These are phyloP conservation scores for Viola odorata DNA, from an alignment of 345 rosid genomes.

Conservation along the genomic window DNA sequence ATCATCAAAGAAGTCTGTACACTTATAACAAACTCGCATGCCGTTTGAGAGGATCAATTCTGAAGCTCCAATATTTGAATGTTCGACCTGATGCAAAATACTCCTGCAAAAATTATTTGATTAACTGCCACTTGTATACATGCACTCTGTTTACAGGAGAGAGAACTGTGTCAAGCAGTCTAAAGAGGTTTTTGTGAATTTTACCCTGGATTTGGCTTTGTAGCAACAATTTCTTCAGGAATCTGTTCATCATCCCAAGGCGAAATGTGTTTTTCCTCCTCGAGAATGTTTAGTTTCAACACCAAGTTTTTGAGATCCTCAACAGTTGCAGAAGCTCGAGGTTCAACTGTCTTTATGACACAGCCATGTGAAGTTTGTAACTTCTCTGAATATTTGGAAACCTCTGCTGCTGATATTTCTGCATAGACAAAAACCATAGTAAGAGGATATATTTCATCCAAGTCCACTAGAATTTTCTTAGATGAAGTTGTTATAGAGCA, in stretches of 20 bases:
- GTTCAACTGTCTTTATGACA: conserved; percentile 80
- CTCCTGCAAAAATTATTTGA: conserved; percentile 42
- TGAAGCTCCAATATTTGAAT: conserved; percentile 67
- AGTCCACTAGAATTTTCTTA: conserved; percentile 4
- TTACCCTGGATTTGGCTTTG: conserved; percentile 78
- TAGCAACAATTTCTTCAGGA: conserved; percentile 72
- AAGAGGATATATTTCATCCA: not conserved
- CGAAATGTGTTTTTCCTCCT: conserved; percentile 50
- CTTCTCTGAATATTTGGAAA: conserved; percentile 71
- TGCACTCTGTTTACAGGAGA: no score
- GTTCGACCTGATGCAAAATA: conserved; percentile 46
- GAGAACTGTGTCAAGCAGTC: no score
- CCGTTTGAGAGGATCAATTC: conserved; percentile 83
- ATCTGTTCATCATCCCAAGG: conserved; percentile 84
- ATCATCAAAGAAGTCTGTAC: conserved; percentile 81
- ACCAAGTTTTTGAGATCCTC: conserved; percentile 57
- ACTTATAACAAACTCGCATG: conserved; percentile 73
- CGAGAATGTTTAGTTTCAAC: conserved; percentile 50
- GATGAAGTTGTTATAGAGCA: not conserved
- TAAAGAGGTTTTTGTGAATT: not conserved
- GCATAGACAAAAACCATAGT: not conserved
- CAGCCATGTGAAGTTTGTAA: conserved; percentile 64
- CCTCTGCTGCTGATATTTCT: conserved; percentile 79
- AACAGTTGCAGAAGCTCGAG: conserved; percentile 53
- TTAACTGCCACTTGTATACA: conserved; percentile 7